A percentile compares a stretch with the other conserved stretches of the same genome.
Conservation (phyloP, 768 basidiomycete genomes). For the Panaeolus papilionaceus region DNA sequence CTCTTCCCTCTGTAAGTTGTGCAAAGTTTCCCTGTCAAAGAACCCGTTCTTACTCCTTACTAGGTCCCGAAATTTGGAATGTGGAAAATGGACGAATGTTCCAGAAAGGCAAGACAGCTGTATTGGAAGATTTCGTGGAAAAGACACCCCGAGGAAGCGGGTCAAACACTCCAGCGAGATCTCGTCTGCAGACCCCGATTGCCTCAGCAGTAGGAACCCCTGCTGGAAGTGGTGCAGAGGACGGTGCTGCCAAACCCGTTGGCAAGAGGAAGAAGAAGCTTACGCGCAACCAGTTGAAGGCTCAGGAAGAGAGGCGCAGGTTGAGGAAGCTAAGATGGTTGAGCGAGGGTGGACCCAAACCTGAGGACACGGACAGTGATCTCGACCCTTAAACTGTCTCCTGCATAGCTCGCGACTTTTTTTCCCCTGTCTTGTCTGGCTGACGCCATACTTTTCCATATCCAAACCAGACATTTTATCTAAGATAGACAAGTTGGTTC, state of each 20-base stretch:
- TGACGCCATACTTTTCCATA: background rate
- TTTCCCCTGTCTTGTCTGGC: background rate
- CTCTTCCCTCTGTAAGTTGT: slow-evolving; percentile 72
- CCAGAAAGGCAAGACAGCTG: slow-evolving; percentile 86
- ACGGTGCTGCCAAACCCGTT: slow-evolving; percentile 42
- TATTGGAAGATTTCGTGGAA: slow-evolving; percentile 82
- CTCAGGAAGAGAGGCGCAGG: slow-evolving; percentile 83
- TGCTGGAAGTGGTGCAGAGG: slow-evolving; percentile 80
- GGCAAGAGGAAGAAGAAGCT: slow-evolving; percentile 88
- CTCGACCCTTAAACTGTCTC: background rate
- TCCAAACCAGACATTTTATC: slow-evolving; percentile 4
- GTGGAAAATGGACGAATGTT: slow-evolving; percentile 86
- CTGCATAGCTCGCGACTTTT: background rate
- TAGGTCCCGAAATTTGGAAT: slow-evolving; percentile 94
- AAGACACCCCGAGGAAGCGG: slow-evolving; percentile 77
- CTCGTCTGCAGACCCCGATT: slow-evolving; percentile 71
- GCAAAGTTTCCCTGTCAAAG: slow-evolving; percentile 18
- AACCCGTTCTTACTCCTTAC: slow-evolving; percentile 19
- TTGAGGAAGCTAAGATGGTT: slow-evolving; percentile 86
- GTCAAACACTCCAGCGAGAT: slow-evolving; percentile 72
- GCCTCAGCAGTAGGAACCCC: slow-evolving; percentile 79
- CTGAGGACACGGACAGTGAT: slow-evolving; percentile 84
- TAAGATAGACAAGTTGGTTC: background rate
- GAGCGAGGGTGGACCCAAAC: slow-evolving; percentile 79
- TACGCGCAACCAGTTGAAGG: slow-evolving; percentile 91